phyloP scores from a whole-genome alignment of 1,284 basidiomycete species.

The Xerocomus nothofagi region DNA sequence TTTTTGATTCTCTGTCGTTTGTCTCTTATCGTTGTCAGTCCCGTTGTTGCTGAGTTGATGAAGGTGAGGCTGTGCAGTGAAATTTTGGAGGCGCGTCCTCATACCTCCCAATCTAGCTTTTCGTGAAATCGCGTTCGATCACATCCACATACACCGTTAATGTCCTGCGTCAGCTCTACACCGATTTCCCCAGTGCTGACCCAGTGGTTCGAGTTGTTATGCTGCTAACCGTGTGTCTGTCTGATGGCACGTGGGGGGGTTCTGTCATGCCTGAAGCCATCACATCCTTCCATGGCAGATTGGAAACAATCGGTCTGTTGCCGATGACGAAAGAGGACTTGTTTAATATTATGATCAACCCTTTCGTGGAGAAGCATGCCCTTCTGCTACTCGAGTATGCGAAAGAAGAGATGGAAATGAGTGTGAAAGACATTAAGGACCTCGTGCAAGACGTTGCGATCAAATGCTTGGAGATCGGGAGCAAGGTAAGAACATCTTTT shows the following conservation, averaged over 20 bases:
- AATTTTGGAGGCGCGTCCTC: constrained; percentile 5
- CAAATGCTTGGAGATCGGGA: constrained; percentile 58
- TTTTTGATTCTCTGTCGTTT: constrained; percentile 9
- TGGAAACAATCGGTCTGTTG: constrained; percentile 52
- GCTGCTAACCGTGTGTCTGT: constrained; percentile 60
- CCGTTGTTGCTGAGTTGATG: constrained; percentile 57
- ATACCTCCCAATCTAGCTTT: constrained; percentile 47
- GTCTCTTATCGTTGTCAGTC: constrained; percentile 36
- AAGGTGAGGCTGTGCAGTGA: constrained; percentile 43
- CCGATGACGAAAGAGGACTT: constrained; percentile 61
- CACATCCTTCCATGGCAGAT: constrained; percentile 35
- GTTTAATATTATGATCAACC: constrained; percentile 60
- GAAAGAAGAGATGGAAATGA: constrained; percentile 45
- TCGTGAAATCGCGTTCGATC: constrained; percentile 65
- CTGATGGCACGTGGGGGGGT: constrained; percentile 40
- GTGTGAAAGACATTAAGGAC: constrained; percentile 40
- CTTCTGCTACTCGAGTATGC: constrained; percentile 58
- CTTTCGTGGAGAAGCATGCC: constrained; percentile 61
- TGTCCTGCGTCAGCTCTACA: constrained; percentile 57
- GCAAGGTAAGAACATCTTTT: constrained; percentile 49
- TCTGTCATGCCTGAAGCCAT: constrained; percentile 36
- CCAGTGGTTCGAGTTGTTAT: constrained; percentile 64
- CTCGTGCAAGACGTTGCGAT: constrained; percentile 55
- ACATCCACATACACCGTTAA: constrained; percentile 47
- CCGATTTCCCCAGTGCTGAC: constrained; percentile 62